Evolutionary conservation across 2,329 filamentous ascomycete species (phyloP).

Genomic region (Arthrinium phaeospermum): DNA sequence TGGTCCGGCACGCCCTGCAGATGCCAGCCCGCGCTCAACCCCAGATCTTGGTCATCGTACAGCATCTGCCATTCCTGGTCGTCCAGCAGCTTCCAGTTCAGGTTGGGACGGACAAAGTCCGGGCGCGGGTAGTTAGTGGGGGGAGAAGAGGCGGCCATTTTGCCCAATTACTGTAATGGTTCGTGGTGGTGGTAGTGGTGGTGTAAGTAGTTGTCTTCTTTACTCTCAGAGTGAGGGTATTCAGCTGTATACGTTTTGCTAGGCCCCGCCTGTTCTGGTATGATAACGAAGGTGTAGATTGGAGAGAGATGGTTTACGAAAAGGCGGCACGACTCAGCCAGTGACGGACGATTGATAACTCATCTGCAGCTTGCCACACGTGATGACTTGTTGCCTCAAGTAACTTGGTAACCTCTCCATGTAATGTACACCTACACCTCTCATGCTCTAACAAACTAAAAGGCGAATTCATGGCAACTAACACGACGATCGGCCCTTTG

Average conservation of each 20-base stretch:
- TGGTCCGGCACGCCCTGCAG: slow-evolving; percentile 53
- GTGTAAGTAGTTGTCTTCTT: not conserved
- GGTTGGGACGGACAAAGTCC: slow-evolving; percentile 62
- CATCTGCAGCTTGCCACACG: slow-evolving; percentile 11
- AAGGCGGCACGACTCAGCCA: not conserved
- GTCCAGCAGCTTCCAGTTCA: slow-evolving; percentile 66
- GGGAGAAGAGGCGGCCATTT: slow-evolving; percentile 35
- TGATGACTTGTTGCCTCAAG: not conserved
- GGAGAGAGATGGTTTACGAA: not conserved
- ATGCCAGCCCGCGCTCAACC: slow-evolving; percentile 60
- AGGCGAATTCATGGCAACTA: not conserved
- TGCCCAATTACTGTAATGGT: not conserved
- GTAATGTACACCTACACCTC: not conserved
- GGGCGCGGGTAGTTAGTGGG: slow-evolving; percentile 63
- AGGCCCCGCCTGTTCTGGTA: slow-evolving; percentile 3
- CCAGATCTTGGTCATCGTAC: slow-evolving; percentile 69
- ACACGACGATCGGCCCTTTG: slow-evolving; percentile 24
- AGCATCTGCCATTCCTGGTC: slow-evolving; percentile 65
- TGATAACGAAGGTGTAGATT: slow-evolving; percentile 1
- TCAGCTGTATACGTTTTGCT: not conserved
- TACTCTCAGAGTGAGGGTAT: not conserved
- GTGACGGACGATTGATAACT: not conserved
- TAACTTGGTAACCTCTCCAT: not conserved
- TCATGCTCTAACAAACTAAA: not conserved
- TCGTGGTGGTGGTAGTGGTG: not conserved